Base-by-base conservation (phyloP, 148 eudicot genomes). In the Fallopia convolvulus region DNA sequence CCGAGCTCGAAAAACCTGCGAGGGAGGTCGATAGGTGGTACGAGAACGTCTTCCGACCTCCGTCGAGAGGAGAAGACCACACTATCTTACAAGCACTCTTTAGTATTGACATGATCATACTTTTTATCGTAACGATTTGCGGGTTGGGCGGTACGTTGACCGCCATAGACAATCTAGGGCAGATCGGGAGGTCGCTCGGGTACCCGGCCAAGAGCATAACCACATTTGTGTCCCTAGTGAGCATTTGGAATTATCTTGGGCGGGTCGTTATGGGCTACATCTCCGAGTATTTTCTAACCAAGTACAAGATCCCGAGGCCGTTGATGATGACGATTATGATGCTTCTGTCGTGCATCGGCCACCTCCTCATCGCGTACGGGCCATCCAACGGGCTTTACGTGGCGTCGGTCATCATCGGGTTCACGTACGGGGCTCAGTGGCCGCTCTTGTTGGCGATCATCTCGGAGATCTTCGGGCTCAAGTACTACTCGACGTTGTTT, bases 161-260 rank as follows among this genome's bases (percentile, higher is more conserved):
- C 1, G 81, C 81, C n/a, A 81, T 83, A 0, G 83, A 83, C 39
- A 83, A 83, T 74, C 70, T 83, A 21, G 81, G 83, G 2, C 86
- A 83, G 15, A 81, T 83, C 36, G 86, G 86, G 17, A 52, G 47
- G 4, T 76, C 86, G 46, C 79, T 80, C n/a, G 86, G 86, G 20
- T 83, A 83, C 77, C 81, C 86, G 14, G 26, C 74, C 18, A 71
- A 40, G 8, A 81, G 81, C 70, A 76, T 81, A 75, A 78, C 70
- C 70, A 78, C 86, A 36, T 83, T 83, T 11, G 77, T 83, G 36
- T 81, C 86, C 8, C 55, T 83, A 10, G 79, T 83, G 3, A 83
- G 86, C 75, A 83, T 83, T 77, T 83, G 86, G 86, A 83, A 83
- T 65, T 83, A 83, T 76, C 23, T 81, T 8, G 86, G 86, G 0